A percentile compares a stretch with the other conserved stretches of the same genome.
phyloP scores from a whole-genome alignment of 2,329 filamentous ascomycete genomes.

The Fusarium oxysporum region DNA sequence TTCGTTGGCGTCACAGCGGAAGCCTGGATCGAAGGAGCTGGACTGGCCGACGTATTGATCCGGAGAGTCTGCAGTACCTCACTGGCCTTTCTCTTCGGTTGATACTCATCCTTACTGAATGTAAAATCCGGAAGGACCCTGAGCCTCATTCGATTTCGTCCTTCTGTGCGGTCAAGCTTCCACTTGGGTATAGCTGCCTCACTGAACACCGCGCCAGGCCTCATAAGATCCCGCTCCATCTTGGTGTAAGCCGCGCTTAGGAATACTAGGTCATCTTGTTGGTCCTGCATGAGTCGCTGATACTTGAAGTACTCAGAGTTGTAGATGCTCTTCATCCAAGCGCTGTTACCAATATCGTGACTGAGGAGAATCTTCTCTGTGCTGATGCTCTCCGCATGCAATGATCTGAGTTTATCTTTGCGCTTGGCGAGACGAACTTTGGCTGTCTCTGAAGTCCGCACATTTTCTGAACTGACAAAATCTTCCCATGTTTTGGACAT shows the following conservation, averaged over 20 bases:
- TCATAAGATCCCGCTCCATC: conserved; percentile 80
- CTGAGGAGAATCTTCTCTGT: conserved; percentile 78
- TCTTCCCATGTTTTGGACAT: conserved; percentile 88
- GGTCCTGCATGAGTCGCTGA: conserved; percentile 88
- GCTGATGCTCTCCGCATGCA: conserved; percentile 76
- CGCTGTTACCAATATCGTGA: conserved; percentile 87
- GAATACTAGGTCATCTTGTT: conserved; percentile 88
- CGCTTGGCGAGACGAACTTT: conserved; percentile 77
- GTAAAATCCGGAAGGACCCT: conserved; percentile 84
- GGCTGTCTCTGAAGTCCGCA: conserved; percentile 80
- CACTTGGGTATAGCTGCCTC: conserved; percentile 76
- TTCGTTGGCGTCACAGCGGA: conserved; percentile 33
- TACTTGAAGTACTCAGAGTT: conserved; percentile 92
- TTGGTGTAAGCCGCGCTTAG: conserved; percentile 80
- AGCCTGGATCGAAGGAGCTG: conserved; percentile 34
- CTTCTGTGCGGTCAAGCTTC: conserved; percentile 96
- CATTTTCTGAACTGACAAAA: conserved; percentile 86
- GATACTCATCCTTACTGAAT: conserved; percentile 77
- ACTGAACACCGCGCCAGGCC: conserved; percentile 85
- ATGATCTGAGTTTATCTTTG: conserved; percentile 83
- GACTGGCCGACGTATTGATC: conserved; percentile 46
- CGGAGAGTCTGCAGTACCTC: conserved; percentile 55
- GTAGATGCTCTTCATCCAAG: conserved; percentile 97
- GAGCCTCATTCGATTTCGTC: conserved; percentile 92
- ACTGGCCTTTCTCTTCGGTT: conserved; percentile 80